These are phyloP conservation scores for Ophiorrhiza pumila DNA, from an alignment of 257 asterid genomes.

Conservation along the genomic window DNA sequence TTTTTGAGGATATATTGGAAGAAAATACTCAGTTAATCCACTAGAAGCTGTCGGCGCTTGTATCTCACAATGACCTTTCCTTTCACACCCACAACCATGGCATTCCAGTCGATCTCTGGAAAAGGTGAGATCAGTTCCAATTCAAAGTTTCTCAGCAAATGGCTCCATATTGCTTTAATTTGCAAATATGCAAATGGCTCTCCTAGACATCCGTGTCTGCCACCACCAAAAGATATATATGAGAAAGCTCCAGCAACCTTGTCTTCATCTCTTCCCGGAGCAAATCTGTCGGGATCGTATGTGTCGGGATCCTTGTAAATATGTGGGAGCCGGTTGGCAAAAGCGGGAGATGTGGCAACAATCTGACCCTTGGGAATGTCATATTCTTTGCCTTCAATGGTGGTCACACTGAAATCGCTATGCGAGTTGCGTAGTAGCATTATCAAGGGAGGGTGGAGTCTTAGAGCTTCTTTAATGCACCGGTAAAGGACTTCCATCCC, in stretches of 20 bases:
- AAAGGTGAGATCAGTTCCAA: slow-evolving; percentile 48
- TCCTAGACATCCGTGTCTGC: slow-evolving; percentile 93
- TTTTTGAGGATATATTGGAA: not conserved
- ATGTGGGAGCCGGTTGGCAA: slow-evolving; percentile 47
- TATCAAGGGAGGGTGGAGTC: slow-evolving; percentile 94
- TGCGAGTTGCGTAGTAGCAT: slow-evolving; percentile 91
- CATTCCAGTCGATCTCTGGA: slow-evolving; percentile 60
- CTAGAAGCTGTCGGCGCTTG: slow-evolving; percentile 28
- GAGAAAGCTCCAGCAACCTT: slow-evolving; percentile 91
- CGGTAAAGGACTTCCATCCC: slow-evolving; percentile 85
- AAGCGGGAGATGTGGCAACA: slow-evolving; percentile 36
- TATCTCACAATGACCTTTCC: slow-evolving; percentile 42
- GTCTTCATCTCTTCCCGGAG: slow-evolving; percentile 88
- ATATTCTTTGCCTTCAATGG: slow-evolving; percentile 71
- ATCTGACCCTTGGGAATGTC: slow-evolving; percentile 51
- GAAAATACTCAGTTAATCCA: not conserved
- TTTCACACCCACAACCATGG: slow-evolving; percentile 59
- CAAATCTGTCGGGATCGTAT: slow-evolving; percentile 83
- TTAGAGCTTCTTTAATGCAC: slow-evolving; percentile 84
- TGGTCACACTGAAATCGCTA: slow-evolving; percentile 70
- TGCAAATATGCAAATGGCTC: slow-evolving; percentile 97
- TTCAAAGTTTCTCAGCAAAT: slow-evolving; percentile 79
- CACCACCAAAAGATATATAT: slow-evolving; percentile 90
- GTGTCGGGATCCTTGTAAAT: slow-evolving; percentile 66
- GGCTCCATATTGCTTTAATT: slow-evolving; percentile 96